Base-by-base conservation (phyloP, 2,329 filamentous ascomycete genomes). In the Drechslera avenae region DNA sequence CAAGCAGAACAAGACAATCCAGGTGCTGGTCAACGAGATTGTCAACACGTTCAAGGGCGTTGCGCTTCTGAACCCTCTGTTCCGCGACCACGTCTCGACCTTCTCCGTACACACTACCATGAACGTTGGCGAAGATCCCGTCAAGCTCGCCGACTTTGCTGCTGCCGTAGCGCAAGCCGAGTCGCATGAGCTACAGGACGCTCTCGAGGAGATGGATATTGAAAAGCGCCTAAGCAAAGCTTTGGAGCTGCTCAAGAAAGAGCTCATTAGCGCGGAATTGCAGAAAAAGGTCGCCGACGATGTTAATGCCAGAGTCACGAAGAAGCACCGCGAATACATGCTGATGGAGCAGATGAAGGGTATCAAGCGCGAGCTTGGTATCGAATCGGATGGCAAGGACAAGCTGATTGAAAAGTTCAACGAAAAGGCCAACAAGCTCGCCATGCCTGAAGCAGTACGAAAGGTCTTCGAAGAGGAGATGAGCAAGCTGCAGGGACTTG, bases 341-440 rank as follows among this genome's bases (percentile, higher is more conserved):
- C 79, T 99, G 39, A 95, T 96, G 91, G 94, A 99, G 76, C 95
- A 99, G 74, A 96, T 99, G 92, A 97, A 97, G 79, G 94, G 92
- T 19, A 99, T 99, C 68, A 88, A 91, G 51, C 85, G 94, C 51
- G 94, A 99, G 75, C 84, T 99, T 40, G 94, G 95, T 17, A 90
- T 99, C 45, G 95, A 99, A 73, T 96, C 91, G 5, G 94, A 99
- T 69, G 94, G 95, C 59, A 99, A 97, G 76, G 94, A 99, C 69
- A 97, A 97, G 77, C 81, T 99, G 10, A 90, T 99, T 1, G 94
- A 97, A 73, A 96, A 90, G 73, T 99, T 99, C 80, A 94, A 91
- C 76, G 92, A 97, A 68, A 97, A 96, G 80, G 91, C 91, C 0
- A 83, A 84, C 69, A 96, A 95, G 72, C 81, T 99, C 40, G 91